phyloP scores from a whole-genome alignment of 1,284 basidiomycete genomes.

The Ustilago cynodontis region DNA sequence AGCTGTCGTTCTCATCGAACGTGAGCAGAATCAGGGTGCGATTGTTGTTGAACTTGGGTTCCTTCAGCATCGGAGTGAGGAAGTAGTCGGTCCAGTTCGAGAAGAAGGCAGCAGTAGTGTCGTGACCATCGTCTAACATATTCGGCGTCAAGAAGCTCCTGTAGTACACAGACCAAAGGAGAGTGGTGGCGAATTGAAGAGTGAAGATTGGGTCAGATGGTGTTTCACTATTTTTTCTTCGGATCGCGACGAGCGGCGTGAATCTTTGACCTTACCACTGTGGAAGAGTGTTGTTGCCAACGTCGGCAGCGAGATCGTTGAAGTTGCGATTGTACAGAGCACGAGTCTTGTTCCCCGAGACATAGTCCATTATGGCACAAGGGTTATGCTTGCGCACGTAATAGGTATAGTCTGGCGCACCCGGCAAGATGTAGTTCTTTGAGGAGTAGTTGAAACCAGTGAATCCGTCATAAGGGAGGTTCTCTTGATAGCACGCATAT shows the following conservation, averaged over 20 bases:
- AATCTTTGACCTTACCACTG: slow-evolving; percentile 70
- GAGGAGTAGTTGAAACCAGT: slow-evolving; percentile 72
- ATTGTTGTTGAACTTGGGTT: slow-evolving; percentile 73
- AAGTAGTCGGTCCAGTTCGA: slow-evolving; percentile 75
- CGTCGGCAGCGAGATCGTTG: slow-evolving; percentile 73
- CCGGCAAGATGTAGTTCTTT: slow-evolving; percentile 73
- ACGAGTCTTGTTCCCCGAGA: slow-evolving; percentile 72
- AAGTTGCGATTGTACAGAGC: slow-evolving; percentile 76
- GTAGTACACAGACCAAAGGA: too few species aligned
- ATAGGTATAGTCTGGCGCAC: slow-evolving; percentile 71
- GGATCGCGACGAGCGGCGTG: not conserved
- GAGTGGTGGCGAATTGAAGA: not conserved
- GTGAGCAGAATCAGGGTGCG: slow-evolving; percentile 76
- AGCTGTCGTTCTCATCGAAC: slow-evolving; percentile 75
- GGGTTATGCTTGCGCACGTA: slow-evolving; percentile 72
- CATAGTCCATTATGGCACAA: slow-evolving; percentile 72
- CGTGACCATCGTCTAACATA: slow-evolving; percentile 75
- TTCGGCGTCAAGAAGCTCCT: slow-evolving; percentile 79
- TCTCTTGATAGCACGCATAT: slow-evolving; percentile 72
- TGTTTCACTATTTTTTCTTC: not conserved
- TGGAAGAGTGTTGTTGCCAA: slow-evolving; percentile 73
- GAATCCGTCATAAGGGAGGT: slow-evolving; percentile 76
- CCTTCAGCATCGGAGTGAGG: slow-evolving; percentile 74
- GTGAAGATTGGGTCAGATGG: not conserved
- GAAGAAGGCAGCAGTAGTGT: slow-evolving; percentile 74